phyloP scores from a whole-genome alignment of 2,329 filamentous ascomycete species.

The Capronia coronata region DNA sequence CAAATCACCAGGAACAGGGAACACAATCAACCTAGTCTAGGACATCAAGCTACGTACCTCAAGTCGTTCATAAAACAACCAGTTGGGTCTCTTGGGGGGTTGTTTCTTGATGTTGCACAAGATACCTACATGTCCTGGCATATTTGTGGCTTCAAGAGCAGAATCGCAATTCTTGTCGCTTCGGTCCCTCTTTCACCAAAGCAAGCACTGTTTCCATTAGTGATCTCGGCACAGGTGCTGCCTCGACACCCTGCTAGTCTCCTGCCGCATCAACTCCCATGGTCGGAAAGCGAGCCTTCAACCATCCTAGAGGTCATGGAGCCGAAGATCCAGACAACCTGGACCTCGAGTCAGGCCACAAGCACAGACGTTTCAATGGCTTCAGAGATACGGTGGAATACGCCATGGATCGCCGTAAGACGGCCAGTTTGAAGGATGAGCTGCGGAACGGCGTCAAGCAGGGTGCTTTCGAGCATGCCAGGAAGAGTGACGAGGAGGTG shows the following conservation, averaged over 20 bases:
- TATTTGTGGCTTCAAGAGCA: no score
- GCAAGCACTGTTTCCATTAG: no score
- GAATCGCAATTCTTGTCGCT: no score
- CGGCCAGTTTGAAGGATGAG: slow-evolving; percentile 45
- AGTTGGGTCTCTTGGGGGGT: no score
- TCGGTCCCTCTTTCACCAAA: no score
- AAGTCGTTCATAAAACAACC: no score
- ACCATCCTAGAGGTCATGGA: neutral
- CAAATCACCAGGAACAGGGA: neutral
- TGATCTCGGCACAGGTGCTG: no score
- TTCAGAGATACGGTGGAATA: slow-evolving; percentile 46
- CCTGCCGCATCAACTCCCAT: slow-evolving; percentile 2
- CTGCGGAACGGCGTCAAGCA: slow-evolving; percentile 44
- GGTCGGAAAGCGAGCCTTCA: slow-evolving; percentile 21
- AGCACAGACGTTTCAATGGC: slow-evolving; percentile 22
- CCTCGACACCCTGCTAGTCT: neutral
- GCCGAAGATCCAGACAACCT: slow-evolving; percentile 9
- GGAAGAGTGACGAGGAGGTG: slow-evolving; percentile 49
- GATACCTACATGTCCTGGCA: no score
- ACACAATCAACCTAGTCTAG: neutral
- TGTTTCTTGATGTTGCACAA: no score
- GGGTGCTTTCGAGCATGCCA: slow-evolving; percentile 44
- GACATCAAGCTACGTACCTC: no score
- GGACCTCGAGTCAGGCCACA: slow-evolving; percentile 28
- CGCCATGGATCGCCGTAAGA: slow-evolving; percentile 42